phyloP scores from a whole-genome alignment of 2,329 filamentous ascomycete species.

The Massarina eburnea region DNA sequence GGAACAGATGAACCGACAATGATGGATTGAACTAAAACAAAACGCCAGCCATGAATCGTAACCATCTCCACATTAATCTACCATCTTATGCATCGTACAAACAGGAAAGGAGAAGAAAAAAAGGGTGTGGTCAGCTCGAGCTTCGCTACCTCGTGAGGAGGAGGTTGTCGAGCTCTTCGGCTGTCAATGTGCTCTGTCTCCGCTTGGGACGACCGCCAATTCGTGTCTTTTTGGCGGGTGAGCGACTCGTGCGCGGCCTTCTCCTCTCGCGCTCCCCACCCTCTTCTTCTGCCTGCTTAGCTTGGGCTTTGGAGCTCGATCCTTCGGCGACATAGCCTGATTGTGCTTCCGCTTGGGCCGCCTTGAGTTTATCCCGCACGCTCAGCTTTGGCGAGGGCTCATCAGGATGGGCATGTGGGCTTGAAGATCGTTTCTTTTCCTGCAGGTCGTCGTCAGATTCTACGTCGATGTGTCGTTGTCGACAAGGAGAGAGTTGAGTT shows the following conservation, averaged over 20 bases:
- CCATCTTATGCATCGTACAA: slow-evolving; percentile 11
- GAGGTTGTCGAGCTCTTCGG: slow-evolving; percentile 67
- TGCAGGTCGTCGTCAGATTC: slow-evolving; percentile 35
- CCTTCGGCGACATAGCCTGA: slow-evolving; percentile 40
- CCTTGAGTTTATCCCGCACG: slow-evolving; percentile 51
- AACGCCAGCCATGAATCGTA: slow-evolving; percentile 10
- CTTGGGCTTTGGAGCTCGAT: slow-evolving; percentile 8
- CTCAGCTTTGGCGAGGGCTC: slow-evolving; percentile 46
- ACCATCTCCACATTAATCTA: slow-evolving; percentile 12
- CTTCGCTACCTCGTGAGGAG: slow-evolving; percentile 27
- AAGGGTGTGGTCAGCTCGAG: slow-evolving; percentile 6
- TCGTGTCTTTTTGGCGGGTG: slow-evolving; percentile 47
- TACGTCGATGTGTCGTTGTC: slow-evolving; percentile 9
- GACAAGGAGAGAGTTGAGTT: slow-evolving; percentile 8
- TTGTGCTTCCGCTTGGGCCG: slow-evolving; percentile 48
- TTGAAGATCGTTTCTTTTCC: slow-evolving; percentile 42
- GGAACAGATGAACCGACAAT: slow-evolving; percentile 7
- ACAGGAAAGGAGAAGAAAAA: slow-evolving; percentile 3
- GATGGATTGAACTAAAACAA: slow-evolving; percentile 20
- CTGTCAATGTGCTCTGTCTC: slow-evolving; percentile 73
- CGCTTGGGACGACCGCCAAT: slow-evolving; percentile 61
- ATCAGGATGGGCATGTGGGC: slow-evolving; percentile 40
- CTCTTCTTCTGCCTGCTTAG: slow-evolving; percentile 10
- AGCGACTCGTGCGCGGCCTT: slow-evolving; percentile 24
- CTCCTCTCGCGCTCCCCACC: slow-evolving; percentile 23